Conservation (phyloP, 2,329 filamentous ascomycete species). For the Podosphaera fusca region DNA sequence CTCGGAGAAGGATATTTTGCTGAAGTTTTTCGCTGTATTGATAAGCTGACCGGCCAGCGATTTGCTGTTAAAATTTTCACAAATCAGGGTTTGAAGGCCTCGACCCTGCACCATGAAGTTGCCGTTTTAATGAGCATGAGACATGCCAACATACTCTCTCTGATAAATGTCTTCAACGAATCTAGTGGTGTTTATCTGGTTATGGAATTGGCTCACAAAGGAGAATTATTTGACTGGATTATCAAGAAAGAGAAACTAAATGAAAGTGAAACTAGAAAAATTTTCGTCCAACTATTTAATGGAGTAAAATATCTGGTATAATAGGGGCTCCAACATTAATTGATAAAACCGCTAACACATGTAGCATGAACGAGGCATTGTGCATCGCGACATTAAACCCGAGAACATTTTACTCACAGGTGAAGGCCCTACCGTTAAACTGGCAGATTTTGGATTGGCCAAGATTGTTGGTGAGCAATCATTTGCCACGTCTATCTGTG, state of each 20-base stretch:
- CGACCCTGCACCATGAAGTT: constrained; percentile 84
- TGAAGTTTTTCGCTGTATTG: constrained; percentile 74
- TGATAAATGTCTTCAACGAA: constrained; percentile 92
- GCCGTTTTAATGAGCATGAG: constrained; percentile 93
- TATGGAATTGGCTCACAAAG: constrained; percentile 72
- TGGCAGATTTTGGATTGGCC: constrained; percentile 88
- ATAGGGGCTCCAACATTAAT: constrained; percentile 14
- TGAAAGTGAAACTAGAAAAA: constrained; percentile 61
- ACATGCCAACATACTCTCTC: constrained; percentile 74
- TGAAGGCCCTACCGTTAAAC: constrained; percentile 64
- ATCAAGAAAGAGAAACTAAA: constrained; percentile 73
- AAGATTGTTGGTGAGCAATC: constrained; percentile 98
- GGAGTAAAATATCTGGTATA: constrained; percentile 80
- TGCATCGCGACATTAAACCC: constrained; percentile 65
- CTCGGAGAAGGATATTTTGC: constrained; percentile 91
- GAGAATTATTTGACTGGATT: constrained; percentile 90
- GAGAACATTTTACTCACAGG: constrained; percentile 55
- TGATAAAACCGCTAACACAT: constrained; percentile 11
- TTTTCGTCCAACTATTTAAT: constrained; percentile 81
- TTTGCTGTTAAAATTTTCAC: constrained; percentile 93
- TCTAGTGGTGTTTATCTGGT: constrained; percentile 76
- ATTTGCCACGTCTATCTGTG: constrained; percentile 87
- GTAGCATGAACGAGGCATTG: constrained; percentile 89
- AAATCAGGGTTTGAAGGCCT: constrained; percentile 59
- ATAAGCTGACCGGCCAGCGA: constrained; percentile 58